phyloP scores from a whole-genome alignment of 305 asterid species.

The Fraxinus velutina region DNA sequence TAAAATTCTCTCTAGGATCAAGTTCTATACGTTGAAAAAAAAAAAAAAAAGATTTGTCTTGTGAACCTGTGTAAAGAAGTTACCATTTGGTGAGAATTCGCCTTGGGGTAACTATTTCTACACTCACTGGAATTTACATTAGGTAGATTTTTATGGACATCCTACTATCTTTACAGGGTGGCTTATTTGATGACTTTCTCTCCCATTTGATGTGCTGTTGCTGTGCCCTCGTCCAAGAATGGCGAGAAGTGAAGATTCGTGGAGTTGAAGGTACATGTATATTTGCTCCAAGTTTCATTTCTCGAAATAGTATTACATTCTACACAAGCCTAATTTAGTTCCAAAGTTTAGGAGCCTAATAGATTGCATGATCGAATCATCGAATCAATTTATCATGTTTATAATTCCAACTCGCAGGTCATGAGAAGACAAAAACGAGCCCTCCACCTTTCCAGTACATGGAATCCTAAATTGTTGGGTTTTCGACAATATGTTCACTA shows the following conservation, averaged over 20 bases:
- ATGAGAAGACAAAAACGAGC: slow-evolving; percentile 41
- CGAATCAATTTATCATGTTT: slow-evolving; percentile 11
- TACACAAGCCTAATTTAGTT: background rate
- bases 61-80: background rate
- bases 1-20: background rate
- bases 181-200: slow-evolving; percentile 68
- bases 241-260: slow-evolving; percentile 72
- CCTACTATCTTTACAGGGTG: slow-evolving; percentile 51
- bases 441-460: slow-evolving; percentile 68
- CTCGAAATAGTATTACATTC: background rate
- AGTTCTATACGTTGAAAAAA: background rate
- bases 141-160: background rate
- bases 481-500: background rate
- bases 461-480: slow-evolving; percentile 44
- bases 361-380: background rate
- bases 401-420: slow-evolving; percentile 38
- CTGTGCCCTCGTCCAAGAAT: slow-evolving; percentile 89
- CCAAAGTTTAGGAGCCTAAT: background rate
- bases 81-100: background rate
- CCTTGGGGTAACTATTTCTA: background rate
- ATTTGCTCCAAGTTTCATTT: background rate
- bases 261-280: slow-evolving; percentile 50
- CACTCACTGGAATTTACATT: background rate
- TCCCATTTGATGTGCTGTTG: slow-evolving; percentile 92
- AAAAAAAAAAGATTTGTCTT: background rate